Evolutionary conservation across 805 yeast species (phyloP).

Genomic region (Danielia reshetovae): DNA sequence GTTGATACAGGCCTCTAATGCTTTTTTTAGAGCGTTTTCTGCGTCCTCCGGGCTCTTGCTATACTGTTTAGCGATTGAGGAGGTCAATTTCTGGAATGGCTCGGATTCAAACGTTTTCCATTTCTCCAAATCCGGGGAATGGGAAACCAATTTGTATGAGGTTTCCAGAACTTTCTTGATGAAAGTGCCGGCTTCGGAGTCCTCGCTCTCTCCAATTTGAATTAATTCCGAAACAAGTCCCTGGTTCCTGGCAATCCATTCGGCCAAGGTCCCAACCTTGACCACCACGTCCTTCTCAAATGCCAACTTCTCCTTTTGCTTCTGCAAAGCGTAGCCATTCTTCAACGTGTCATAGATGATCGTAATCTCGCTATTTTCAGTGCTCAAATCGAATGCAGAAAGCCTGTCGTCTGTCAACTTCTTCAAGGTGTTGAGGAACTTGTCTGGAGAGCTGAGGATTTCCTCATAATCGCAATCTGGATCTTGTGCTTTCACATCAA

Average conservation of each 20-base stretch:
- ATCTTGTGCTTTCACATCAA: constrained; percentile 21
- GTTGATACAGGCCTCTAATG: constrained; percentile 3
- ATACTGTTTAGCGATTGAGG: not conserved
- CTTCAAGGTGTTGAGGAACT: constrained; percentile 17
- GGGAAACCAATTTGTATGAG: not conserved
- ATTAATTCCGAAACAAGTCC: constrained; percentile 1
- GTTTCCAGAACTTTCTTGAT: not conserved
- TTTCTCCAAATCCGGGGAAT: not conserved
- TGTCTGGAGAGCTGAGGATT: constrained; percentile 14
- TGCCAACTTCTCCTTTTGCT: constrained; percentile 8
- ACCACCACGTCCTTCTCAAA: constrained; percentile 13
- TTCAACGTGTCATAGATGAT: constrained; percentile 26
- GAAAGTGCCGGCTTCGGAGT: not conserved
- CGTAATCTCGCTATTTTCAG: constrained; percentile 21
- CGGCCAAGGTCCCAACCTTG: constrained; percentile 10
- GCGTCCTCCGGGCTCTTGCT: constrained; percentile 1
- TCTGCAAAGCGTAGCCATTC: constrained; percentile 18
- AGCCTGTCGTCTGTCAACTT: constrained; percentile 29
- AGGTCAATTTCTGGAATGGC: constrained; percentile 2
- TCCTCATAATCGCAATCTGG: constrained; percentile 15
- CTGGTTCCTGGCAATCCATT: constrained; percentile 14
- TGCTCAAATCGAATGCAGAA: constrained; percentile 17
- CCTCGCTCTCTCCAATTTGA: no score
- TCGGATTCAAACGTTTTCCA: constrained; percentile 2
- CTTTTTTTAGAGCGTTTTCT: not conserved